These are phyloP conservation scores for Sesbania bispinosa DNA, from an alignment of 306 rosid genomes.

Conservation along the genomic window DNA sequence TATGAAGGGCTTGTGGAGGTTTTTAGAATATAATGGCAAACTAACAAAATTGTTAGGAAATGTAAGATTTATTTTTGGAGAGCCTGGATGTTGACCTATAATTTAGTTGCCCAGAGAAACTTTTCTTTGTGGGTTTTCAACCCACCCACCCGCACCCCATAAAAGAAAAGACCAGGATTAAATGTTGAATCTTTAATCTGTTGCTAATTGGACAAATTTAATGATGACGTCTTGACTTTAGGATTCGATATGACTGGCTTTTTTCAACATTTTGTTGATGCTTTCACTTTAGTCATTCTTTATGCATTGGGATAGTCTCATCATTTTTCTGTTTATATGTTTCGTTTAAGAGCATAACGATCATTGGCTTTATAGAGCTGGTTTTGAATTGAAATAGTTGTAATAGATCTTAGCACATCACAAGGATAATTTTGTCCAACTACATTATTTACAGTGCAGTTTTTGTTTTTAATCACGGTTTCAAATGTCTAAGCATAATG, in stretches of 20 bases:
- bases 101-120: neutral
- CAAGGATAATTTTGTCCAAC: neutral
- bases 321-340: neutral
- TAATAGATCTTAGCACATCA: neutral
- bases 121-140: neutral
- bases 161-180: neutral
- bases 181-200: neutral
- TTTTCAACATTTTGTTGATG: slow-evolving; percentile 2
- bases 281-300: neutral
- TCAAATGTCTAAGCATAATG: neutral
- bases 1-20: neutral
- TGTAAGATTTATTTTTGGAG: neutral
- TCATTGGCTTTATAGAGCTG: neutral
- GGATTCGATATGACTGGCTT: neutral
- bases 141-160: neutral
- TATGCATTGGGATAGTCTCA: slow-evolving; percentile 1
- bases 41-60: neutral
- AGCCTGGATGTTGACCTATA: neutral
- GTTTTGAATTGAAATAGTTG: neutral
- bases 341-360: neutral
- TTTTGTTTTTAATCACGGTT: neutral
- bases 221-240: neutral
- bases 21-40: neutral
- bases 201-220: neutral
- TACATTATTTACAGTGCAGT: neutral